Percentiles rank a stretch among this genome's conserved stretches.
Conservation (phyloP, 306 rosid species). For the Mucuna pruriens region DNA sequence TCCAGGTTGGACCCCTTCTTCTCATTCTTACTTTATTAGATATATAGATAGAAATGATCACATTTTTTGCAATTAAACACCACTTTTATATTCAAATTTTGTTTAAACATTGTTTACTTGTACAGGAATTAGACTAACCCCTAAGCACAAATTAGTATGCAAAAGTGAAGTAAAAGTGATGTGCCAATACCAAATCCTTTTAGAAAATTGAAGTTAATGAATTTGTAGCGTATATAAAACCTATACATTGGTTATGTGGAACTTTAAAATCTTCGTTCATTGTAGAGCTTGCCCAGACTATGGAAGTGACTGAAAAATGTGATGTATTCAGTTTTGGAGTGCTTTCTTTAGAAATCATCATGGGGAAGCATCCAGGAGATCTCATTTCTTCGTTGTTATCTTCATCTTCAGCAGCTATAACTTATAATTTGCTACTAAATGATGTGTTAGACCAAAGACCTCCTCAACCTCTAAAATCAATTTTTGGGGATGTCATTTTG, state of each 20-base stretch:
- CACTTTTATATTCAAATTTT: background rate
- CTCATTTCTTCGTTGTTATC: constrained; percentile 1
- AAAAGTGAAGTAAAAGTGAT: background rate
- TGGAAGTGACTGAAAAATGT: constrained; percentile 25
- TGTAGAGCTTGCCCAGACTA: constrained; percentile 27
- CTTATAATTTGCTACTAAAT: constrained; percentile 5
- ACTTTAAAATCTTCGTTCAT: background rate
- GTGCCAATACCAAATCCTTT: background rate
- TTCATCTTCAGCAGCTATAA: constrained; percentile 10
- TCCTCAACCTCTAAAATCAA: background rate
- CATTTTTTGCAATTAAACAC: background rate
- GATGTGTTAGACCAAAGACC: constrained; percentile 22
- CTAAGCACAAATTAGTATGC: background rate
- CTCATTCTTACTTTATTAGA: no score
- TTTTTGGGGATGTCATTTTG: constrained; percentile 9
- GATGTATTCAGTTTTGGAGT: constrained; percentile 39
- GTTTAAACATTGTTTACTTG: background rate
- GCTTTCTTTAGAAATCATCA: constrained; percentile 22
- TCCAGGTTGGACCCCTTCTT: no score
- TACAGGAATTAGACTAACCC: background rate
- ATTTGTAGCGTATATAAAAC: background rate
- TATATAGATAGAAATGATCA: background rate
- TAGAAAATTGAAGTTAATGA: background rate
- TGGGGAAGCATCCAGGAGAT: constrained; percentile 38
- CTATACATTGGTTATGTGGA: background rate